A percentile compares a stretch with the other conserved stretches of the same genome.
These are phyloP conservation scores for Eimeria mitis DNA, from an alignment of 169 alveolate species.

Conservation along the genomic window DNA sequence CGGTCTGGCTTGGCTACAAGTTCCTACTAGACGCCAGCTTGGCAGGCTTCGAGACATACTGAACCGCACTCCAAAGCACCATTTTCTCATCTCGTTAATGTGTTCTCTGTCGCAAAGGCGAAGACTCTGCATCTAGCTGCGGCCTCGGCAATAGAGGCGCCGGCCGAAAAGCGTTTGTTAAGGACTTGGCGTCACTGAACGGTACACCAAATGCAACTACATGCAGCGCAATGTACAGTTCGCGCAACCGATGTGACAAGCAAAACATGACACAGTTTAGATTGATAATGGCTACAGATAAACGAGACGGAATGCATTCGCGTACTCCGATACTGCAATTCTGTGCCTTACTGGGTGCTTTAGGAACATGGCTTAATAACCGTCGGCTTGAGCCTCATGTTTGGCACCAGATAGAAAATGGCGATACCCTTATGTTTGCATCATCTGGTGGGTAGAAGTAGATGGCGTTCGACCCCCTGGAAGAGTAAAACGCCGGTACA, in stretches of 20 bases:
- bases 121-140: background rate
- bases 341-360: background rate
- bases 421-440: conserved; percentile 33
- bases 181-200: conserved; percentile 63
- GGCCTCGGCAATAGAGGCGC: conserved; percentile 1
- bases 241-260: background rate
- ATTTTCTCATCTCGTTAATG: background rate
- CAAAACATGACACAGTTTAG: background rate
- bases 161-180: conserved; percentile 31
- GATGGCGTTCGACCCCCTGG: background rate
- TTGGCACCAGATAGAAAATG: conserved; percentile 41
- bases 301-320: background rate
- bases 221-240: background rate
- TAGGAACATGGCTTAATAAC: conserved; percentile 64
- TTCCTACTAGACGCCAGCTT: background rate
- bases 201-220: background rate
- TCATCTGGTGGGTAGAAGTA: conserved; percentile 9
- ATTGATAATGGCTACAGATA: background rate
- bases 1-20: too few relatives aligned
- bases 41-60: background rate
- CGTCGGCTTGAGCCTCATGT: conserved; percentile 72
- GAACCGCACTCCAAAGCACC: background rate
- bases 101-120: conserved; percentile 5
- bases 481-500: background rate
- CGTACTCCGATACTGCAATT: background rate